phyloP scores from a whole-genome alignment of 108 stramenopile genomes.

The Hondaea fermentalgiana region DNA sequence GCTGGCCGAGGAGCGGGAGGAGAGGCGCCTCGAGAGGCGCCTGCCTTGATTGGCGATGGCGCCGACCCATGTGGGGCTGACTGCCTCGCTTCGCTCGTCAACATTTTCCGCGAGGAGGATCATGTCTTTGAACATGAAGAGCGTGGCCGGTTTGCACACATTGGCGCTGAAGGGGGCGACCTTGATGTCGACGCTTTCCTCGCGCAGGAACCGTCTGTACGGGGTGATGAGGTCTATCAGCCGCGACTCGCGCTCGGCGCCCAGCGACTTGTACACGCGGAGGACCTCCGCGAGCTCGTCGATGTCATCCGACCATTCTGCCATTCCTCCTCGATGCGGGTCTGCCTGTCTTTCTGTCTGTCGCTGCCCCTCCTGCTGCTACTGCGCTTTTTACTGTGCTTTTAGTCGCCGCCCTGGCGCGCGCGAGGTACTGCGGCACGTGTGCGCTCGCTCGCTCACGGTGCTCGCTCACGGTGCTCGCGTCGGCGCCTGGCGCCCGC shows the following conservation, averaged over 20 bases:
- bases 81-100: not conserved
- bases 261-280: not conserved
- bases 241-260: not conserved
- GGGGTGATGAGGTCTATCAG: not conserved
- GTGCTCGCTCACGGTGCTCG: no score
- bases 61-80: not conserved
- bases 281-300: not conserved
- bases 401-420: no score
- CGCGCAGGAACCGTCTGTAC: not conserved
- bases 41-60: not conserved
- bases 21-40: not conserved
- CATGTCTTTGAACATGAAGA: not conserved
- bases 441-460: no score
- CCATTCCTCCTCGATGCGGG: not conserved
- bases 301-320: constrained; percentile 12
- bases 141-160: not conserved
- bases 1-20: not conserved
- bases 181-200: not conserved
- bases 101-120: not conserved
- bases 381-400: no score
- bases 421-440: no score
- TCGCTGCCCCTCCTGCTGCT: no score
- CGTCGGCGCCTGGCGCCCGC: no score
- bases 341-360: no score
- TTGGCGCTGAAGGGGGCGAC: not conserved